Evolutionary conservation across 805 yeast species (phyloP).

Genomic region (Cyberlindnera americana): DNA sequence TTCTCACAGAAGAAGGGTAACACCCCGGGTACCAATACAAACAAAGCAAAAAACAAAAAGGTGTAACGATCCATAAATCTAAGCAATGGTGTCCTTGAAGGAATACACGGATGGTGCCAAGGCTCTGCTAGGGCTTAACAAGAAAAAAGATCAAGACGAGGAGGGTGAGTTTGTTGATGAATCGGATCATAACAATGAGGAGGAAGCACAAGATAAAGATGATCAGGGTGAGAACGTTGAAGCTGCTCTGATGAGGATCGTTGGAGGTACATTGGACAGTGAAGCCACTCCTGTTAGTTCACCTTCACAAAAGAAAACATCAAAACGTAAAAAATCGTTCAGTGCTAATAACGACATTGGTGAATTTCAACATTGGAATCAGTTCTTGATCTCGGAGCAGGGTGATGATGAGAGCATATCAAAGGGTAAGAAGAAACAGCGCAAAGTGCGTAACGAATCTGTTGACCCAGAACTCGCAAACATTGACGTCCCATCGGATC

Average conservation of each 20-base stretch:
- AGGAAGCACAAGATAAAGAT: conserved; percentile 26
- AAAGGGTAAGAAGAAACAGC: conserved; percentile 13
- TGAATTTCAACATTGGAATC: conserved; percentile 30
- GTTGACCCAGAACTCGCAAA: conserved; percentile 60
- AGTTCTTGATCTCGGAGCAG: conserved; percentile 26
- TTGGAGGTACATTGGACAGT: conserved; percentile 55
- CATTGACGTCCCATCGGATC: conserved; percentile 45
- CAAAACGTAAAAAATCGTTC: conserved; percentile 22
- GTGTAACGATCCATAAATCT: no score
- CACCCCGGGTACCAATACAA: background rate
- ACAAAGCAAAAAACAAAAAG: no score
- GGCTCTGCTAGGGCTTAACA: conserved; percentile 24
- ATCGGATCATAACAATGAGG: conserved; percentile 4
- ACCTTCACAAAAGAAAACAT: conserved; percentile 7
- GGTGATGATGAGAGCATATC: conserved; percentile 13
- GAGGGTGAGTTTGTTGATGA: background rate
- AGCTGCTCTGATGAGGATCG: conserved; percentile 73
- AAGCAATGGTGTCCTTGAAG: conserved; percentile 15
- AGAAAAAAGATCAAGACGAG: conserved; percentile 19
- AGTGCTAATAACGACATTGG: conserved; percentile 21
- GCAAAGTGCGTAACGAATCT: conserved; percentile 3
- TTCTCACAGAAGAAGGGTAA: no score
- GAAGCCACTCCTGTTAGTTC: background rate
- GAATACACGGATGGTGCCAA: conserved; percentile 27
- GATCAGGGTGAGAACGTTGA: conserved; percentile 54